phyloP scores from a whole-genome alignment of 495 filamentous ascomycete species.

The Trichocladium uniseriatum region DNA sequence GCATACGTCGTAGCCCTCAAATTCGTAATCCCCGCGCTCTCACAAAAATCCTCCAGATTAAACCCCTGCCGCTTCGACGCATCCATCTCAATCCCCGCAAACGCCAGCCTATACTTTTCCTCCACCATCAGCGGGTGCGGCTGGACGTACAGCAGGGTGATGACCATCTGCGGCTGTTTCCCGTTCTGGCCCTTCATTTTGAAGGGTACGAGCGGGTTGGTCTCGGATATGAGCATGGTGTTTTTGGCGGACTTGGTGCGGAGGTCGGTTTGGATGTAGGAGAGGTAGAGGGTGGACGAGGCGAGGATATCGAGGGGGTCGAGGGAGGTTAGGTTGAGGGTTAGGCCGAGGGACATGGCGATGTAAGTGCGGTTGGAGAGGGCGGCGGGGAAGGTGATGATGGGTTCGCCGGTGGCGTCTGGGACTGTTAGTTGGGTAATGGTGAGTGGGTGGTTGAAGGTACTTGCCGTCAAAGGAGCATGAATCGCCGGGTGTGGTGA shows the following conservation, averaged over 20 bases:
- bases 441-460: background rate
- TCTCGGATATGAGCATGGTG: conserved; percentile 9
- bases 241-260: background rate
- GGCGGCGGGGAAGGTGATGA: conserved; percentile 9
- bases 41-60: conserved; percentile 10
- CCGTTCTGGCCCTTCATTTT: background rate
- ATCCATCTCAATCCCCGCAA: conserved; percentile 8
- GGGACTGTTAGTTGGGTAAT: conserved; percentile 1
- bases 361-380: conserved; percentile 14
- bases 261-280: conserved; percentile 12
- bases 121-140: conserved; percentile 14
- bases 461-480: conserved; percentile 12
- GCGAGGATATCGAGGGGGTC: conserved; percentile 2
- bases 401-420: conserved; percentile 12
- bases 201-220: conserved; percentile 15
- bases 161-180: conserved; percentile 6
- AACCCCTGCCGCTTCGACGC: conserved; percentile 7
- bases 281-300: conserved; percentile 5
- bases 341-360: conserved; percentile 8
- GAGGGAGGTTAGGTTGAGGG: conserved; percentile 8
- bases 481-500: conserved; percentile 7
- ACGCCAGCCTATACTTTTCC: conserved; percentile 2
- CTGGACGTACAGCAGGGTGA: conserved; percentile 14
- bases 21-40: conserved; percentile 2
- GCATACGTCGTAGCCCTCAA: conserved; percentile 2